Evolutionary conservation across 1,139 yeast genomes (phyloP), one percentile per base, ranked within the genome.

Genomic region (Yamadazyma aaseri): DNA sequence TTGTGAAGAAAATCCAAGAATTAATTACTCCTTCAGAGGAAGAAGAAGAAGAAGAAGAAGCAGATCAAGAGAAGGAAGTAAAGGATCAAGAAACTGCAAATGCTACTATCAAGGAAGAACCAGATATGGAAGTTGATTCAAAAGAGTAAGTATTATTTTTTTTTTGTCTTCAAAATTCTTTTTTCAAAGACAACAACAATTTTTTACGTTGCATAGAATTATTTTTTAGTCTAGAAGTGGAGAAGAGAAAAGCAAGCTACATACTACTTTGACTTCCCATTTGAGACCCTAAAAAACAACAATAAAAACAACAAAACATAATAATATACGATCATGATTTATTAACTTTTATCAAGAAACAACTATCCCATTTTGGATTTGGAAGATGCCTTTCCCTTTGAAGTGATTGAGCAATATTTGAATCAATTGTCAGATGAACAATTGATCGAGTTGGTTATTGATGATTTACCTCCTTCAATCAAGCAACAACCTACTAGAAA

Each of bases 1-100:
- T 83, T 28, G 56, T 72, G 26, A 69, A 65, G 24, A 70, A 71
- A 46, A 73, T 87, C 42, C 63, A 71, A 38, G 75, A 74, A 26
- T 61, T 85, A 42, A 68, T 87, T 39, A 47, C 63, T 14, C 51
- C 57, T 20, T 50, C 41, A 20, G 70, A 63, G 13, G 77, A 75
- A 17, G 75, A 66, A 8, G 75, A 63, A 20, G 76, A 65, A 4
- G 74, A 66, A 14, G 73, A 61, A 18, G 72, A 60, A 17, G 63
- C 56, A 47, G 24, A 52, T 11, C 6, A 9, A 46, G 32, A 29
- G 29, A 33, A 33, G 11, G 55, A 52, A 22, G 56, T 48, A n/a
- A 47, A 48, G 31, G 47, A 41, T 21, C 49, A 47, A 27, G 36
- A 7, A 22, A n/a, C n/a, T n/a, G n/a, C n/a, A n/a, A n/a, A n/a